Evolutionary conservation across 1,139 yeast genomes (phyloP), one percentile per base, ranked within the genome.

Genomic region (Debaryomyces psychrophilus): DNA sequence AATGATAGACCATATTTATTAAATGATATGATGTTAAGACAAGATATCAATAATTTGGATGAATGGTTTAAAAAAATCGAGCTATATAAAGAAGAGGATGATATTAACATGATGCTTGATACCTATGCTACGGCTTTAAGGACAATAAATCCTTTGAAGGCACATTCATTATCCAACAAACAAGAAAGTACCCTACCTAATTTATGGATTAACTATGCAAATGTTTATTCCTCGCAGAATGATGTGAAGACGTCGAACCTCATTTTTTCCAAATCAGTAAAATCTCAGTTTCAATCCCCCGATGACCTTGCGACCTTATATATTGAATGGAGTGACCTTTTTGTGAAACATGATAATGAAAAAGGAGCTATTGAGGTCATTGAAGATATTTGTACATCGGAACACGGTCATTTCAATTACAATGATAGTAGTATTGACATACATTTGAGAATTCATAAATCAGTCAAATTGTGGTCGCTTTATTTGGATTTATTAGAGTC

Each of bases 401-500:
- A 60, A 35, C 28, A 40, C 33, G 44, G 49, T 14, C 46, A 58
- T 4, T 55, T 75, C 11, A 64, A 67, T 43, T 77, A 62, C 53
- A 65, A 68, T 29, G 82, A 81, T 53, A 65, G 68, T n/a, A 58
- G 69, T 1, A 50, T 74, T 1, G 69, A 85, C 5, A 80, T 87
- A 0, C 90, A 86, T 52, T 68, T 76, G 27, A 66, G 89, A 22
- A 58, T 86, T 3, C 83, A 79, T 58, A 83, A 81, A 55, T 82
- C 88, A 4, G 68, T 71, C 43, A 79, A 78, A 48, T 64, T 90
- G 3, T 90, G 97, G 97, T 68, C 80, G 6, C 81, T 82, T 51
- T 89, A 87, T 59, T 65, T 90, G 29, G 97, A 90, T 57, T 63
- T 89, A 23, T 73, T 86, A 17, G 95, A 88, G 62, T 78, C 88